Evolutionary conservation across 2,329 filamentous ascomycete species (phyloP).

Genomic region (Truncatella angustata): DNA sequence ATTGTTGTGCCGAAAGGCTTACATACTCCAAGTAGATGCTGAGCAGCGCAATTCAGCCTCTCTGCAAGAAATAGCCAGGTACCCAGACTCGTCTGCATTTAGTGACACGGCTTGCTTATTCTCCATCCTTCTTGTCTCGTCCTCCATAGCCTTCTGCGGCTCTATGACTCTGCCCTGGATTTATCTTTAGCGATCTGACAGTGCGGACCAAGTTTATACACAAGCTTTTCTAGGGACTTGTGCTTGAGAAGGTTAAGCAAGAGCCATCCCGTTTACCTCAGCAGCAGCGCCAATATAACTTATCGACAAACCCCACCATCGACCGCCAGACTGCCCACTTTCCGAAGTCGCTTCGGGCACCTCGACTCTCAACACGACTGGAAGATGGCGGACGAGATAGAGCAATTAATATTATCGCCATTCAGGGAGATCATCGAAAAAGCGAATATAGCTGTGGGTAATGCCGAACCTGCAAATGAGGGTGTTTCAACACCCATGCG

Average conservation of each 20-base stretch:
- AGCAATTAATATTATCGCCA: slow-evolving; percentile 45
- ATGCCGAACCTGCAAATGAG: slow-evolving; percentile 39
- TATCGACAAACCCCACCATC: background rate
- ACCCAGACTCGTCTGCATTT: background rate
- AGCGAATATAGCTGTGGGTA: slow-evolving; percentile 43
- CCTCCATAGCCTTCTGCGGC: background rate
- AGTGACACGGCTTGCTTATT: background rate
- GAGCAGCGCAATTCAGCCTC: slow-evolving; percentile 5
- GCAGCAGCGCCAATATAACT: background rate
- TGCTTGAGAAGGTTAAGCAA: background rate
- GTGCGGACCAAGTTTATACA: background rate
- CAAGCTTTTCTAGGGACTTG: background rate
- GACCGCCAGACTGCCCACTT: no score
- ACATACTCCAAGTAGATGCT: slow-evolving; percentile 1
- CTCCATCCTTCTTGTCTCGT: background rate
- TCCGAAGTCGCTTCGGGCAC: background rate
- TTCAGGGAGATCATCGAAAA: slow-evolving; percentile 54
- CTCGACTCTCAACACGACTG: slow-evolving; percentile 10
- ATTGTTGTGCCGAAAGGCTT: background rate
- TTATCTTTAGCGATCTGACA: background rate
- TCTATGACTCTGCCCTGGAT: background rate
- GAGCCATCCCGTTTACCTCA: background rate
- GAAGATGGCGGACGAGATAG: slow-evolving; percentile 32
- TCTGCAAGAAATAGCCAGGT: slow-evolving; percentile 3
- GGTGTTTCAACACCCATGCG: slow-evolving; percentile 41